Conservation (phyloP, 176 grass and related monocot genomes). For the Zoysia pacifica region DNA sequence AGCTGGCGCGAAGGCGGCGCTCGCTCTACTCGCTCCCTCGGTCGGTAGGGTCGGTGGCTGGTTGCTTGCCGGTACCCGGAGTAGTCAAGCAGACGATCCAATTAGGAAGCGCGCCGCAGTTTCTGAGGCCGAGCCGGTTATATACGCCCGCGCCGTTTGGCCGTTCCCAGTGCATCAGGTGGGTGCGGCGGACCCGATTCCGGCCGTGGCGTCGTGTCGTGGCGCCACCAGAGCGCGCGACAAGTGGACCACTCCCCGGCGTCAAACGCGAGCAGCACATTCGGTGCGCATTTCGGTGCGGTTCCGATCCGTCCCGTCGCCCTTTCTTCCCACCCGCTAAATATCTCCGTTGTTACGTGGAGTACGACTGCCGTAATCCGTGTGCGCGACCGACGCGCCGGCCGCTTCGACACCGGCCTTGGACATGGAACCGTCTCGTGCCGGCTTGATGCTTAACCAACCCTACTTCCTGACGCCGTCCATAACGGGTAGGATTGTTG, state of each 20-base stretch:
- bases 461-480: not conserved
- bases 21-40: not conserved
- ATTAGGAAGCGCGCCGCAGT: not conserved
- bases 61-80: not conserved
- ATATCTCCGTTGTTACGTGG: not conserved
- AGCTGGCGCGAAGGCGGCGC: not conserved
- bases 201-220: not conserved
- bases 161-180: not conserved
- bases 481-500: not conserved
- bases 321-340: constrained; percentile 7
- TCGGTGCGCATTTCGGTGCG: not conserved
- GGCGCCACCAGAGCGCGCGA: not conserved
- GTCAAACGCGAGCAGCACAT: too few species aligned
- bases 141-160: not conserved
- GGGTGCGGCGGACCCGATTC: constrained; percentile 4
- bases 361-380: not conserved
- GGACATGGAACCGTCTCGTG: not conserved
- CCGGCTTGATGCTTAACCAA: not conserved
- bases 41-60: not conserved
- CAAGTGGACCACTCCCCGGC: constrained; percentile 25
- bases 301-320: not conserved
- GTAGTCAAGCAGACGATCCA: not conserved
- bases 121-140: not conserved
- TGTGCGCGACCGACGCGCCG: not conserved
- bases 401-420: too few species aligned